Conservation (phyloP, 371 early-diverging fungal species). For the Mucor indicus region DNA sequence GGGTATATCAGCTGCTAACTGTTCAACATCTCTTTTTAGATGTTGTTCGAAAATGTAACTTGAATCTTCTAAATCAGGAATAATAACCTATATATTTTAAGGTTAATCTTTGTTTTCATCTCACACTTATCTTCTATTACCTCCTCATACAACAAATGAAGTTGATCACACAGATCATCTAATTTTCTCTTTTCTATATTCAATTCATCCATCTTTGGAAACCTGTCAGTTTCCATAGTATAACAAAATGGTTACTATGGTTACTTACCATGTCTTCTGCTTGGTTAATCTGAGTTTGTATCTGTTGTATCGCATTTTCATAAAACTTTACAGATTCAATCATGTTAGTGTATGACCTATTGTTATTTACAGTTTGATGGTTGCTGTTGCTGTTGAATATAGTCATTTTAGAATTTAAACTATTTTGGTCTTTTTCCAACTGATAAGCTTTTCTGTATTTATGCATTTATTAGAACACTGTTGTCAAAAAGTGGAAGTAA, state of each 20-base stretch:
- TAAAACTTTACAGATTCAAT: slow-evolving; percentile 28
- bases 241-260: too few species aligned
- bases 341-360: slow-evolving; percentile 12
- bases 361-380: neutral
- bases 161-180: slow-evolving; percentile 26
- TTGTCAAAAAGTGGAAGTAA: neutral
- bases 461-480: neutral
- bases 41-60: slow-evolving; percentile 27
- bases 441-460: slow-evolving; percentile 19
- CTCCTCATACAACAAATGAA: slow-evolving; percentile 36
- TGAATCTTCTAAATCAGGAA: slow-evolving; percentile 24
- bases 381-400: neutral
- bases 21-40: slow-evolving; percentile 31
- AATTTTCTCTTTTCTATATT: slow-evolving; percentile 26
- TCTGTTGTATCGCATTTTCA: slow-evolving; percentile 19
- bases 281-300: slow-evolving; percentile 27
- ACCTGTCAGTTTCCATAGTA: too few species aligned
- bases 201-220: slow-evolving; percentile 33
- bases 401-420: neutral
- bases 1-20: slow-evolving; percentile 31
- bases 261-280: slow-evolving; percentile 35
- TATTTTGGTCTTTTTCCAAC: slow-evolving; percentile 13
- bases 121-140: slow-evolving; percentile 8
- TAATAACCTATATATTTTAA: slow-evolving; percentile 26
- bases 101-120: neutral